Percentiles rank a stretch among this genome's conserved stretches.
Evolutionary conservation across 2,329 filamentous ascomycete genomes (phyloP).

Genomic region (Paecilomyces niveus): DNA sequence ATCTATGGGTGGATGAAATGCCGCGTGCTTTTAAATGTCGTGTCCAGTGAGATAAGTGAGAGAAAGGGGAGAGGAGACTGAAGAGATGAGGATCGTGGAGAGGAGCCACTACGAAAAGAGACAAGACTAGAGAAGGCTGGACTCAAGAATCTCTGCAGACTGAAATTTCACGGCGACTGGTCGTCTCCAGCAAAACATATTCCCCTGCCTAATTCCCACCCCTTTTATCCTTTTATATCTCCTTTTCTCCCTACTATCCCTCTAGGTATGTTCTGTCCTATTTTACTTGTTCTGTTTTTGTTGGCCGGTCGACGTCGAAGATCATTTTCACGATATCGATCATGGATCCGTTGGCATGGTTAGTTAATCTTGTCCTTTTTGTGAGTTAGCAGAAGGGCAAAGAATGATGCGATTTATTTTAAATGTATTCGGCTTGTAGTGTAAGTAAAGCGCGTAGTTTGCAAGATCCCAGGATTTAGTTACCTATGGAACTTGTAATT

Average conservation of each 20-base stretch:
- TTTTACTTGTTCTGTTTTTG: neutral
- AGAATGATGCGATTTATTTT: neutral
- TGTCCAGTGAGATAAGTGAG: slow-evolving; percentile 20
- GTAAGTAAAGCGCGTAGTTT: neutral
- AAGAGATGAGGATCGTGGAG: slow-evolving; percentile 3
- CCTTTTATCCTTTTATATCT: neutral
- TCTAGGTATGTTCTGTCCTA: neutral
- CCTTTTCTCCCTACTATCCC: neutral
- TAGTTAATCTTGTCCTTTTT: neutral
- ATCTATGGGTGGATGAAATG: neutral
- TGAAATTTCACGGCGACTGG: neutral
- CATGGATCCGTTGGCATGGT: neutral
- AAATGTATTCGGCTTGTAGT: neutral
- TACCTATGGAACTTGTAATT: too few relatives aligned
- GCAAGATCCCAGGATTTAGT: too few relatives aligned
- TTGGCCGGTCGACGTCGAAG: neutral
- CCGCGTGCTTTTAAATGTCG: neutral
- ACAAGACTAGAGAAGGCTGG: slow-evolving; percentile 17
- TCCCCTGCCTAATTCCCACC: neutral
- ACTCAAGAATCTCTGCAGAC: neutral
- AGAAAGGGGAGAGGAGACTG: too few relatives aligned
- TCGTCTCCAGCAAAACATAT: neutral
- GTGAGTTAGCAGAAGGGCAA: neutral
- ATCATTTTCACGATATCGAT: neutral
- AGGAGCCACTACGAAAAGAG: neutral